Evolutionary conservation across 1,139 yeast species (phyloP), one percentile per base, ranked within the genome.

Genomic region (Candida anutae): DNA sequence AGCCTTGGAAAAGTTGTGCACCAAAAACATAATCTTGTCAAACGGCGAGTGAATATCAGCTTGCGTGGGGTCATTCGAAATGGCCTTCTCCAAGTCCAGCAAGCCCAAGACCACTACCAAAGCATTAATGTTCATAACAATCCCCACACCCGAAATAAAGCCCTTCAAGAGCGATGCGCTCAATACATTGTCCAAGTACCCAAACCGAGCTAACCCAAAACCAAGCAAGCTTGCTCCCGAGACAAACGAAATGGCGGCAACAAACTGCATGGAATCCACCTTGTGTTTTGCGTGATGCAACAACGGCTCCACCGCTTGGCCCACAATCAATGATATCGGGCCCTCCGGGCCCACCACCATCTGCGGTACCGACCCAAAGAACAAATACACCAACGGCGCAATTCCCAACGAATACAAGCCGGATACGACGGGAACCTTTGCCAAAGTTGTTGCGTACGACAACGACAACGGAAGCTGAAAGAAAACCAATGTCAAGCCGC

Each of bases 311-410:
- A 87, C 79, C 0, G 93, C 87, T 48, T 85, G 95, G 3, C 97
- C 97, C 3, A 90, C 84, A 23, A 90, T 80, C 48, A 90, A 64
- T 1, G 94, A 82, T 16, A 88, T 81, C 2, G 97, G 95, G 6
- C 90, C 93, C 48, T 90, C 98, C 0, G 98, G 98, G 0, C 97
- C 97, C 5, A 88, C 94, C 30, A 88, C 81, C 95, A 90, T 83
- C 46, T 82, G 94, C 0, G 97, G 97, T 1, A 87, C 95, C 15
- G 95, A 78, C 0, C 98, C 97, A 46, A 88, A 70, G 1, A 88
- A 40, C 29, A 84, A 67, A 48, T 90, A 90, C 4, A 90, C 66
- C 27, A 88, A 58, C 0, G 97, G 97, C 1, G 95, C 78, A 4
- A 88, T 59, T 0, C 87, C 88, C 30, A 88, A 62, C 0, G 94